These are phyloP conservation scores for Paecilomyces sp. DNA, from an alignment of 2,329 filamentous ascomycete genomes.

Conservation along the genomic window DNA sequence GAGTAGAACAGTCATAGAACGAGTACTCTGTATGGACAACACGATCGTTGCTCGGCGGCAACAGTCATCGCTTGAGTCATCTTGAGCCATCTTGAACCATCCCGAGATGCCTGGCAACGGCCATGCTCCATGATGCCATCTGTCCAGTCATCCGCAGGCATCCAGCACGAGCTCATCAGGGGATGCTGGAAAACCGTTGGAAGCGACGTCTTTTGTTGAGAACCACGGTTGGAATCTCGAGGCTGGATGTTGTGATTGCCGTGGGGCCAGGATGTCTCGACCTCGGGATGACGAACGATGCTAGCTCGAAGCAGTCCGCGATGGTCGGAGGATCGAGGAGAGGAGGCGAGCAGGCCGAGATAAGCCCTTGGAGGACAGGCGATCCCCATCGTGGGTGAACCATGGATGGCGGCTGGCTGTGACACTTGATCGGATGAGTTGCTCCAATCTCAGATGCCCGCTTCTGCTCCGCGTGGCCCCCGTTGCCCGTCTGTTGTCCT, in stretches of 20 bases:
- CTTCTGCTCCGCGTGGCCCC: neutral
- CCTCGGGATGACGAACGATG: neutral
- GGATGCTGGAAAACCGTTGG: neutral
- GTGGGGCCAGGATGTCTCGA: neutral
- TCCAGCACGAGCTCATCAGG: neutral
- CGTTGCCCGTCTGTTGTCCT: neutral
- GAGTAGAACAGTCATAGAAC: neutral
- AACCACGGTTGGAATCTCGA: neutral
- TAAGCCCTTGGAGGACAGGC: neutral
- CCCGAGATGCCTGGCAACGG: neutral
- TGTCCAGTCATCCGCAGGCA: neutral
- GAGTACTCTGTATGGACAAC: neutral
- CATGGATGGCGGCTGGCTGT: neutral
- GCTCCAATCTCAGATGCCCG: neutral
- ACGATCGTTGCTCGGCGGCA: neutral
- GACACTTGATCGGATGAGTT: neutral
- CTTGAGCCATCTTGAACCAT: neutral
- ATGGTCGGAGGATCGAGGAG: neutral
- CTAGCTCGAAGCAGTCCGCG: neutral
- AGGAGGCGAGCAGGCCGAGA: neutral
- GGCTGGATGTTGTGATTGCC: neutral
- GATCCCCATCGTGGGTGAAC: neutral
- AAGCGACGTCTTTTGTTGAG: neutral
- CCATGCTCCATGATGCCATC: neutral
- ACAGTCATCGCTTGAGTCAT: neutral